Evolutionary conservation across 257 asterid genomes (phyloP), one percentile per base, ranked within the genome.

Genomic region (Nicotiana noctiflora): DNA sequence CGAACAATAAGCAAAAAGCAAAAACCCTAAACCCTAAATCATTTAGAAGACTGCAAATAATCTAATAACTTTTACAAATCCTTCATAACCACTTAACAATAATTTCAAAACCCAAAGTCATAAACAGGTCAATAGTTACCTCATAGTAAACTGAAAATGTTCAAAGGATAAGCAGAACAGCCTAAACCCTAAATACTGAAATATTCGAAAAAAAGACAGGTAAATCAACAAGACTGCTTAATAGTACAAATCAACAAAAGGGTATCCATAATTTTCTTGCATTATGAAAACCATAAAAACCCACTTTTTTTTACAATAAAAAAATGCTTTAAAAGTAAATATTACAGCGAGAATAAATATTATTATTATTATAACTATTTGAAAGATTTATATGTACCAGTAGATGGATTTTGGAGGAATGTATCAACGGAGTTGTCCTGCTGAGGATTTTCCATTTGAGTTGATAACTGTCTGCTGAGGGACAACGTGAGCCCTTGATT

Each of bases 391-490:
- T n/a, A 40, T 18, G 5, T 66, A 81, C 84, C 81, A 44, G 80
- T 61, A 27, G 60, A 60, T 52, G 67, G 81, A 32, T 37, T 53
- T 34, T 25, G 65, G 5, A 19, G 84, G 34, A 61, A 81, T 46
- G 77, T 1, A 25, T 75, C 84, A 62, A 55, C 27, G 49, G 83
- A 44, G n/a, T 55, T 51, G 29, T 44, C n/a, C 55, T 67, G 51
- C 23, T 29, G 60, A 6, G 76, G 81, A 15, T 21, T 18, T 27
- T 51, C 77, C 44, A 60, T 46, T 61, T 82, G 81, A 9, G 81
- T 82, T 17, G 84, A 75, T 32, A 82, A 82, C 29, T 37, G 76
- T 66, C 76, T 61, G 59, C 76, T 40, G 64, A 61, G 81, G 31
- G 64, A 10, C 66, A 70, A 61, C 2, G 68, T 37, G 18, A 75